Evolutionary conservation across 139 green algal genomes (phyloP), one percentile per base, ranked within the genome.

Genomic region (Yamagishiella unicocca): DNA sequence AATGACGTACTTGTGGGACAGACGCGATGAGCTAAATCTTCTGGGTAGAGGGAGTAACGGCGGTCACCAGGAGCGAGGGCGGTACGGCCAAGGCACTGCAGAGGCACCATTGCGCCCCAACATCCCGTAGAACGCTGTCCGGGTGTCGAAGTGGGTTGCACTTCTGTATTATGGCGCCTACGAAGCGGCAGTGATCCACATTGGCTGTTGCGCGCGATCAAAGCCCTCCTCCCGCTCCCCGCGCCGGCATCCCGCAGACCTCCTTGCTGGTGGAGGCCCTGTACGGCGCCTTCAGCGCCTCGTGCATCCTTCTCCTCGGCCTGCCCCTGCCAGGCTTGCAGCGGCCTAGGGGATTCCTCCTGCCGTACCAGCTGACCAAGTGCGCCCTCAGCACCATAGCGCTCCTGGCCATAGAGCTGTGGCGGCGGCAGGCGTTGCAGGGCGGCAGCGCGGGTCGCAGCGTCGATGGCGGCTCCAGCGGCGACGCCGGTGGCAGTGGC

Each of bases 221-320:
- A n/a, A n/a, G n/a, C n/a, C n/a, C n/a, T n/a, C n/a, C n/a, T n/a
- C n/a, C n/a, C n/a, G n/a, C n/a, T n/a, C n/a, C n/a, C n/a, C n/a
- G 25, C 17, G 2, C 9, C 27, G 27, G 2, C 61, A 12, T 1
- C 66, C 35, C 73, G 43, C 73, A 81, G 73, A 64, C 73, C 0
- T 81, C 73, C 6, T 22, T 66, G 9, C 14, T 37, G 0, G 73
- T 37, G 42, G 45, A 64, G 43, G n/a, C 9, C 6, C 29, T 81
- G 29, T 81, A 81, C 73, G 73, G 42, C 29, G n/a, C 45, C 42
- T 31, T 81, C 73, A 81, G 73, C 73, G 8, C n/a, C 9, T 22
- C 25, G 0, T 81, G 73, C 43, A 42, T 81, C 9, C 42, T 62
- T 27, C 9, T 42, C 24, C n/a, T 81, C 9, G 73, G 45, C 31